phyloP scores from a whole-genome alignment of 2,329 filamentous ascomycete species.

The Ascocoryne sarcoides region DNA sequence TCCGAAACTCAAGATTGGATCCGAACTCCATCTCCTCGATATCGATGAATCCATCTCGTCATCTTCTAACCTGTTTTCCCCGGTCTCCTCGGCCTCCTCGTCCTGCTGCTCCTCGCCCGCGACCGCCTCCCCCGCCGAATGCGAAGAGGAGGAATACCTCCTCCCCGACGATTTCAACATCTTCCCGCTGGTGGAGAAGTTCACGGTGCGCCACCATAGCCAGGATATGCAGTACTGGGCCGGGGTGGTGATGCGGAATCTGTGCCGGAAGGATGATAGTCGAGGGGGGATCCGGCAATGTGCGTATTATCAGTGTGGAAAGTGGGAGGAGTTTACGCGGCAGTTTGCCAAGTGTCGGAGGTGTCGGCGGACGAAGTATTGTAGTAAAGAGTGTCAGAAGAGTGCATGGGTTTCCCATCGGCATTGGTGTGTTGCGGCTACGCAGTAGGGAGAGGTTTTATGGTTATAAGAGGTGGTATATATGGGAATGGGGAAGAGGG shows the following conservation, averaged over 20 bases:
- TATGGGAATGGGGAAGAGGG: not conserved
- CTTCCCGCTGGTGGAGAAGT: constrained; percentile 96
- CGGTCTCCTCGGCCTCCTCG: constrained; percentile 21
- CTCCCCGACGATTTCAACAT: constrained; percentile 96
- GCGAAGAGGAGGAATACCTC: constrained; percentile 67
- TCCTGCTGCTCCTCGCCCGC: constrained; percentile 27
- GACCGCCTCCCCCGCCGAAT: constrained; percentile 29
- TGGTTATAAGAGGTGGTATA: not conserved
- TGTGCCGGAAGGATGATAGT: constrained; percentile 95
- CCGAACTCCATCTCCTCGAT: constrained; percentile 73
- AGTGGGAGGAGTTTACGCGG: constrained; percentile 94
- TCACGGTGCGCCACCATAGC: constrained; percentile 89
- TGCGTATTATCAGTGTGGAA: constrained; percentile 95
- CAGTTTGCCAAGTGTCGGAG: constrained; percentile 97
- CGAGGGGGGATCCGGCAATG: constrained; percentile 92
- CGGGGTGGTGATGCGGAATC: constrained; percentile 95
- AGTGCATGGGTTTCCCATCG: constrained; percentile 97
- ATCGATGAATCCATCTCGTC: constrained; percentile 54
- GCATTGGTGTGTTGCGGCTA: constrained; percentile 86
- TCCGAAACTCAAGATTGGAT: constrained; percentile 80
- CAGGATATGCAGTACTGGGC: constrained; percentile 99
- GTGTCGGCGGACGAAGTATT: constrained; percentile 95
- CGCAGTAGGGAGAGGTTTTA: constrained; percentile 15
- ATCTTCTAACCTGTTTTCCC: constrained; percentile 28
- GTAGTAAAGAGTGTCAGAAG: constrained; percentile 99